phyloP scores from a whole-genome alignment of 768 basidiomycete species.

The Trichaptum fuscoviolaceum region DNA sequence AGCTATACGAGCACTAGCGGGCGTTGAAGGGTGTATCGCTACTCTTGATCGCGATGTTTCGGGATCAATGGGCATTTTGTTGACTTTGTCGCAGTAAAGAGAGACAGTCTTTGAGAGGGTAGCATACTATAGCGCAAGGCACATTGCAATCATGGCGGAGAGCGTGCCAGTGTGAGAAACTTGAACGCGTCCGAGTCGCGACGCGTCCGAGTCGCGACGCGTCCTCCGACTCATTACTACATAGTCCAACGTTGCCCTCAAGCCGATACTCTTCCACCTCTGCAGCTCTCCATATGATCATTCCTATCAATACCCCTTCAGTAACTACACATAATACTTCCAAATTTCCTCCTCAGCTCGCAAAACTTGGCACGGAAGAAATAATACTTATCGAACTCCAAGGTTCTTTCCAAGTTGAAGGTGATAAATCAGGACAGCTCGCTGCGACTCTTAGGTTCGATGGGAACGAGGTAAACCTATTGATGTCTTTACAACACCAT shows the following conservation, averaged over 20 bases:
- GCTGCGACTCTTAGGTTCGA: conserved; percentile 75
- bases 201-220: conserved; percentile 8
- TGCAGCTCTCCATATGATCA: conserved; percentile 46
- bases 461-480: conserved; percentile 23
- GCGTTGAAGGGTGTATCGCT: background rate
- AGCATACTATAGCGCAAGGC: too few relatives aligned
- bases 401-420: conserved; percentile 72
- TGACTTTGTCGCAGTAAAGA: too few relatives aligned
- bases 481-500: background rate
- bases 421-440: conserved; percentile 60
- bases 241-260: background rate
- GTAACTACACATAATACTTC: conserved; percentile 29
- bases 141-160: too few relatives aligned
- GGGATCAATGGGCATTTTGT: background rate
- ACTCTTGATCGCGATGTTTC: background rate
- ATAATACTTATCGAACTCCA: conserved; percentile 85
- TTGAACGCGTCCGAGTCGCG: too few relatives aligned
- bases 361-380: conserved; percentile 72
- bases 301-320: conserved; percentile 46
- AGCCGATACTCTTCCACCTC: too few relatives aligned
- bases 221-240: background rate
- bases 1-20: background rate
- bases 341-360: conserved; percentile 59
- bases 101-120: too few relatives aligned
- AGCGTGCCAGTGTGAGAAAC: too few relatives aligned